Conservation (phyloP, 768 basidiomycete genomes). For the Boletellus ananas region DNA sequence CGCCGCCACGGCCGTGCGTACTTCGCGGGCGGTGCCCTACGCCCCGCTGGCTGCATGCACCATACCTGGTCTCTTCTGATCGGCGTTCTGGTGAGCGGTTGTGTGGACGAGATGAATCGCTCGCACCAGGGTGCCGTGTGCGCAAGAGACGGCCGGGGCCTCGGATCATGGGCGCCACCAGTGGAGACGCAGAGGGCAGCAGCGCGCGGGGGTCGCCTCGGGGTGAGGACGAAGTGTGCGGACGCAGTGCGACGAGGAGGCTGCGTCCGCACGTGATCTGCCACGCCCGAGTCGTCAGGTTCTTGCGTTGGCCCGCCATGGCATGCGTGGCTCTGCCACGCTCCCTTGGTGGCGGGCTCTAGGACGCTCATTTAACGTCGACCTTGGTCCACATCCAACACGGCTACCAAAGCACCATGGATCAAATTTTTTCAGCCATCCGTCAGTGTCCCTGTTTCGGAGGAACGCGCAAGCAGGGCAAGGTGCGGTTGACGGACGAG, state of each 20-base stretch:
- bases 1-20: too few species aligned
- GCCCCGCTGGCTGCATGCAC: not conserved
- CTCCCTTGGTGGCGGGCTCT: not conserved
- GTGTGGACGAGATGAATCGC: too few species aligned
- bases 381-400: conserved; percentile 7
- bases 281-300: conserved; percentile 3
- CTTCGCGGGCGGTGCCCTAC: too few species aligned
- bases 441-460: too few species aligned
- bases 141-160: too few species aligned
- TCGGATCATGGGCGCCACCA: too few species aligned
- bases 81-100: conserved; percentile 1
- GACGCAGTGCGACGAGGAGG: too few species aligned
- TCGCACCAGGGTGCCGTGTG: too few species aligned
- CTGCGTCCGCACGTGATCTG: too few species aligned
- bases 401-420: conserved; percentile 18
- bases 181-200: too few species aligned
- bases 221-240: too few species aligned
- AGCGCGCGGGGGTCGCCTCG: too few species aligned
- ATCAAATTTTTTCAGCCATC: conserved; percentile 13
- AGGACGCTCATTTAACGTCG: not conserved
- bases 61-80: conserved; percentile 3
- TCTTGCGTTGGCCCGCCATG: not conserved
- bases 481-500: conserved; percentile 18
- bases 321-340: conserved; percentile 8
- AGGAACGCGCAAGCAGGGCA: conserved; percentile 3